phyloP scores from a whole-genome alignment of 129 eudicot species.

The Artemisia annua region DNA sequence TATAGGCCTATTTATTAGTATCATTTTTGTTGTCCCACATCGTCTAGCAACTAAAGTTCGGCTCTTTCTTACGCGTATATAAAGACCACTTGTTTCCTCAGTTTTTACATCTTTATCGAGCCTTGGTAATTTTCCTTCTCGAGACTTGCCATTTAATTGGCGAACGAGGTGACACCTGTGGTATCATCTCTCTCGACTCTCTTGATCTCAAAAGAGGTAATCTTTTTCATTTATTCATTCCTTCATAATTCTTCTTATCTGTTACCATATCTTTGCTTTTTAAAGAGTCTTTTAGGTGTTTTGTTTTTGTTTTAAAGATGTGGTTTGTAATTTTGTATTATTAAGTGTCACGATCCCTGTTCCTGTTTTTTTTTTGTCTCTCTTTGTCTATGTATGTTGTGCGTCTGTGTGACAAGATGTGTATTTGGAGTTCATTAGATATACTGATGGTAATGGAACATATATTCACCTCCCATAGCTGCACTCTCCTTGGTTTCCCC shows the following conservation, averaged over 20 bases:
- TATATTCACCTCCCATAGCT: too few species aligned
- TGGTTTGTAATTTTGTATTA: conserved; percentile 11
- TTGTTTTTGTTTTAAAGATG: not conserved
- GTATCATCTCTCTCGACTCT: conserved; percentile 3
- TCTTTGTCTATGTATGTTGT: not conserved
- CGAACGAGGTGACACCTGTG: not conserved
- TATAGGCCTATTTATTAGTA: too few species aligned
- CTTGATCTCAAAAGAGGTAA: conserved; percentile 19
- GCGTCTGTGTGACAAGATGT: too few species aligned
- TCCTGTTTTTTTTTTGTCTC: not conserved
- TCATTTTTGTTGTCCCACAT: conserved; percentile 21
- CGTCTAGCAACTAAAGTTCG: conserved; percentile 9
- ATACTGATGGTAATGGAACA: too few species aligned
- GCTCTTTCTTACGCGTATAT: conserved; percentile 6
- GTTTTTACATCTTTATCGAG: conserved; percentile 16
- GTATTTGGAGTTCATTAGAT: too few species aligned
- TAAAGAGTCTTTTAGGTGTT: not conserved
- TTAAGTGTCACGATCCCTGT: not conserved
- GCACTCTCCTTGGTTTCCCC: too few species aligned
- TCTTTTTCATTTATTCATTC: not conserved
- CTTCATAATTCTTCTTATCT: not conserved
- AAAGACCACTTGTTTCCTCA: not conserved
- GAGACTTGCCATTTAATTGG: not conserved
- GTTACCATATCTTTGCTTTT: not conserved
- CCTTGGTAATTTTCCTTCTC: not conserved